phyloP scores from a whole-genome alignment of 1,139 yeast species.

The Debaryomycetaceae sp. region DNA sequence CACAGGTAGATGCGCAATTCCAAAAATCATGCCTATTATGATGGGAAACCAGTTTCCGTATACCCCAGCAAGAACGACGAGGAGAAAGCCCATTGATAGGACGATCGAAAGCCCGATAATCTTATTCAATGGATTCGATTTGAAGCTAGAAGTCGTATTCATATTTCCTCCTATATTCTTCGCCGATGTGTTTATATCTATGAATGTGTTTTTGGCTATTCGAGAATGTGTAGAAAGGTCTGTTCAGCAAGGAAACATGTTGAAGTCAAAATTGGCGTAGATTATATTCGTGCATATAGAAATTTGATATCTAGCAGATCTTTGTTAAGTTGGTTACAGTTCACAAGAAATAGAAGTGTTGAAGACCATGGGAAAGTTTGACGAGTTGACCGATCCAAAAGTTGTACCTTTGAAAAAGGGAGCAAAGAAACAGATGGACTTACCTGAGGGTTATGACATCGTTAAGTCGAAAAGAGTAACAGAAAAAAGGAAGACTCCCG shows the following conservation, averaged over 20 bases:
- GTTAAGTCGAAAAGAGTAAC: neutral
- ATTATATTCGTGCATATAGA: neutral
- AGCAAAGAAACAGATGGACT: neutral
- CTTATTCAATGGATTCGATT: conserved; percentile 60
- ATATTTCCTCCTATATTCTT: conserved; percentile 8
- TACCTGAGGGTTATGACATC: conserved; percentile 2
- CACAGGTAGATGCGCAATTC: conserved; percentile 70
- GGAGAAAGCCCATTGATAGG: conserved; percentile 72
- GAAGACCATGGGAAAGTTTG: neutral
- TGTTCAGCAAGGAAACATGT: neutral
- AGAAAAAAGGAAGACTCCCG: conserved; percentile 4
- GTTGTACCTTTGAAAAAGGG: neutral
- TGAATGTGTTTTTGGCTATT: no score
- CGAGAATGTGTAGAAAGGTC: no score
- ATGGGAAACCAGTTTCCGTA: conserved; percentile 79
- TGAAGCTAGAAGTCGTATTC: conserved; percentile 27
- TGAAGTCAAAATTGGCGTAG: neutral
- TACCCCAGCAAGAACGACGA: conserved; percentile 73
- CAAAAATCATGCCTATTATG: conserved; percentile 48
- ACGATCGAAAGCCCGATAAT: conserved; percentile 73
- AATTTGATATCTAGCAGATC: neutral
- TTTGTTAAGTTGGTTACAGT: neutral
- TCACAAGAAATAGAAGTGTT: neutral
- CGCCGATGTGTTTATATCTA: no score
- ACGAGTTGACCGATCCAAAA: conserved; percentile 1